These are phyloP conservation scores for Mrakia frigida DNA, from an alignment of 768 basidiomycete genomes.

Conservation along the genomic window DNA sequence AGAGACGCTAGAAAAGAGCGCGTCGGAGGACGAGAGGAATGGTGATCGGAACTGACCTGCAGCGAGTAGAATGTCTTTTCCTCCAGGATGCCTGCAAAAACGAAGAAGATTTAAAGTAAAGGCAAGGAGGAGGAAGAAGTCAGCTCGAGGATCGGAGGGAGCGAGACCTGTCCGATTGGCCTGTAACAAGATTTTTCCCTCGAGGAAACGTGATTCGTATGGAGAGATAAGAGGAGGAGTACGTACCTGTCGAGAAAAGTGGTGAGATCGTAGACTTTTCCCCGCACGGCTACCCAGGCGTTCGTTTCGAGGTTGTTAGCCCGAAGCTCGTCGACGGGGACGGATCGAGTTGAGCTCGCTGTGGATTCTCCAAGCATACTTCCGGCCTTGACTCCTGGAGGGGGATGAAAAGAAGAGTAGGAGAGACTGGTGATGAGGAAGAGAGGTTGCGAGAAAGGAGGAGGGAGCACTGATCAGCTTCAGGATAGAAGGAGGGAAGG, in stretches of 20 bases:
- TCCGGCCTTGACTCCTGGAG: neutral
- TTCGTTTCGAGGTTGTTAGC: neutral
- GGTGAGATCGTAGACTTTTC: neutral
- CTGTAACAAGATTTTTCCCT: too few relatives aligned
- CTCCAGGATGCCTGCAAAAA: neutral
- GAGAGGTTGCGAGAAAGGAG: too few relatives aligned
- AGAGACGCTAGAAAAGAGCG: too few relatives aligned
- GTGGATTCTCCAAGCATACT: neutral
- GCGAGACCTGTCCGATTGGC: neutral
- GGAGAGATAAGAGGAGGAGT: neutral
- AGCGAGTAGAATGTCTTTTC: neutral
- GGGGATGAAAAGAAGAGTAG: neutral
- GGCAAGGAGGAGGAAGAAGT: neutral
- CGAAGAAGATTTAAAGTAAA: too few relatives aligned
- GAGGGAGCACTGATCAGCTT: neutral
- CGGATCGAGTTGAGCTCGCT: neutral
- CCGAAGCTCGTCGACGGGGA: neutral
- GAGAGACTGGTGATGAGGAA: neutral
- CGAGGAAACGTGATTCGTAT: neutral
- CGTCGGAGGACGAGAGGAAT: too few relatives aligned
- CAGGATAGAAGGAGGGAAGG: neutral
- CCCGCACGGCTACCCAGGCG: neutral
- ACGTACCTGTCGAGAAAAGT: neutral
- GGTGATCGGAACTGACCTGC: too few relatives aligned
- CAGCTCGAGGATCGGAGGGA: neutral